Evolutionary conservation across 345 rosid genomes (phyloP).

Genomic region (Euclidium syriacum): DNA sequence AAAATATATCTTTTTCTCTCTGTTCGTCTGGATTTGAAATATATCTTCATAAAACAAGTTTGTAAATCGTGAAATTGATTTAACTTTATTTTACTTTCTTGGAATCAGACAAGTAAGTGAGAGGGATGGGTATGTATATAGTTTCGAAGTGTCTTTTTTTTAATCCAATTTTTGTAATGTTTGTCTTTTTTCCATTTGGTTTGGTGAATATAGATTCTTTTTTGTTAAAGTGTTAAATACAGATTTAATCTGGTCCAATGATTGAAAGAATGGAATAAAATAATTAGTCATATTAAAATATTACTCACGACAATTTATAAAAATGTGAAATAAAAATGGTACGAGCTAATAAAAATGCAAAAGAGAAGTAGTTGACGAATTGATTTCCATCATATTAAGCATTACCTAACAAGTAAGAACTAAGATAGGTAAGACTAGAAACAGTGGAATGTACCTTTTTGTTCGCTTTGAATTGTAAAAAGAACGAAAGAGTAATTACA

Average conservation of each 20-base stretch:
- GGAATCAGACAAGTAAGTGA: not conserved
- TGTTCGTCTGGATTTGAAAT: too few species aligned
- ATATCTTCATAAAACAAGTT: too few species aligned
- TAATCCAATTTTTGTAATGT: not conserved
- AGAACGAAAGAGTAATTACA: not conserved
- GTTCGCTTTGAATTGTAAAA: slow-evolving; percentile 19
- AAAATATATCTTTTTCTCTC: too few species aligned
- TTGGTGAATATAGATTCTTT: too few species aligned
- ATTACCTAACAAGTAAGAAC: slow-evolving; percentile 20
- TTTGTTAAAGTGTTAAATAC: too few species aligned
- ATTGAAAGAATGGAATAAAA: not conserved
- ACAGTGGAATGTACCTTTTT: not conserved
- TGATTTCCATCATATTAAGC: slow-evolving; percentile 5
- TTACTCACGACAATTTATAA: not conserved
- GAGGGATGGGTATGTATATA: not conserved
- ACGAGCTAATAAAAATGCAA: not conserved
- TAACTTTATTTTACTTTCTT: not conserved
- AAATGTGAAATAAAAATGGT: not conserved
- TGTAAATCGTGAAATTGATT: not conserved
- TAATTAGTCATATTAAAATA: not conserved
- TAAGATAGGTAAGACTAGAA: slow-evolving; percentile 12
- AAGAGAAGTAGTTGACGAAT: slow-evolving; percentile 7
- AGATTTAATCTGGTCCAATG: not conserved
- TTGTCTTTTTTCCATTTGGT: not conserved
- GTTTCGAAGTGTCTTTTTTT: not conserved